phyloP scores from a whole-genome alignment of 805 yeast species.

The Metschnikowia dekortorum region DNA sequence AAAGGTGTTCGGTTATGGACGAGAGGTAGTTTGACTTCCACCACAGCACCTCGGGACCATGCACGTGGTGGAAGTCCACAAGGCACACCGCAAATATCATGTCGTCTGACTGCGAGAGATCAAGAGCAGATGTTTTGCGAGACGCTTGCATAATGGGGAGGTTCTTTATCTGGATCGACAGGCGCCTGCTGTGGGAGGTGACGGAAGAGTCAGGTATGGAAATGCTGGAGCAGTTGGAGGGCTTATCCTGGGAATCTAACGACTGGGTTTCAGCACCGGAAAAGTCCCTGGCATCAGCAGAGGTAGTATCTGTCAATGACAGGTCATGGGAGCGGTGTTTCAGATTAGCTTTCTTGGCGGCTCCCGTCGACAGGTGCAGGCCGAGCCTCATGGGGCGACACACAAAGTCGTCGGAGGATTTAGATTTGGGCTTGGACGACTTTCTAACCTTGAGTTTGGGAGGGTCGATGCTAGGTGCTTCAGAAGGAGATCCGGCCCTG shows the following conservation, averaged over 20 bases:
- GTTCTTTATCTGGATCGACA: slow-evolving; percentile 34
- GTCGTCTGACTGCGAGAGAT: slow-evolving; percentile 22
- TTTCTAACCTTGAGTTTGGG: not conserved
- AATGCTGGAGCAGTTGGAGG: slow-evolving; percentile 1
- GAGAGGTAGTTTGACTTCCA: slow-evolving; percentile 55
- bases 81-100: slow-evolving; percentile 79
- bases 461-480: not conserved
- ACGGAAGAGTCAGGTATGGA: not conserved
- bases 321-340: not conserved
- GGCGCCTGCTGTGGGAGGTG: slow-evolving; percentile 5
- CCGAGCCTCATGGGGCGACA: slow-evolving; percentile 35
- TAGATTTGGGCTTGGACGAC: too few species aligned
- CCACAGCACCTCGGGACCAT: slow-evolving; percentile 95
- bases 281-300: not conserved
- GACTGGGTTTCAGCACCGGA: not conserved
- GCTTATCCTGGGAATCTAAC: not conserved
- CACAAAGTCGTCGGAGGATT: slow-evolving; percentile 27
- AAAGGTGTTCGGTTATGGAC: slow-evolving; percentile 34
- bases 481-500: too few species aligned
- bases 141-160: slow-evolving; percentile 26
- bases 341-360: not conserved
- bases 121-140: slow-evolving; percentile 26
- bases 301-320: not conserved
- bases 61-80: slow-evolving; percentile 84
- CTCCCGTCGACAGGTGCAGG: slow-evolving; percentile 7